Evolutionary conservation across 192 early-diverging fungal genomes (phyloP), one percentile per base, ranked within the genome.

Genomic region (Glomus cerebriforme): DNA sequence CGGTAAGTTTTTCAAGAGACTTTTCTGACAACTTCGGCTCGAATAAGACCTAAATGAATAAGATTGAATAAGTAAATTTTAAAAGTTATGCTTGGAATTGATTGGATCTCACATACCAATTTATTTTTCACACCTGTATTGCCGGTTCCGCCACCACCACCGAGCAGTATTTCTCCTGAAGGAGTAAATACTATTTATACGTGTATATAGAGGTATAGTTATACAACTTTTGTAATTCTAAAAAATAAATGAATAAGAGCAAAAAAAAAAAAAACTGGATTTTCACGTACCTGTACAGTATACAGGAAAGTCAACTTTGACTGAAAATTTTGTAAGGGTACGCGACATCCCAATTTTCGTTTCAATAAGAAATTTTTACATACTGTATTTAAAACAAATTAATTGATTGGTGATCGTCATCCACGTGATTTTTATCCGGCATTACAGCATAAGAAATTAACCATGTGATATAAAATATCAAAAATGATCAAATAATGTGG

Each of bases 51-150:
- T 34, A 39, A 76, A 34, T 26, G 17, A 27, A 65, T 9, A 69
- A 54, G 0, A 6, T 66, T 13, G 6, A 78, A 66, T 43, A 60
- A 19, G n/a, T 32, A 45, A 26, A n/a, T 72, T 69, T 63, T 66
- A 24, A 19, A 31, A 9, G 31, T 17, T 19, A 59, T 31, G 8
- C 74, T 37, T 24, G 64, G 35, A 13, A 59, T 60, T 35, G 27
- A 82, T 45, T 35, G 8, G 32, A 35, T 37, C 29, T 77, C 68
- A 59, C 87, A 81, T 90, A 95, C 94, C 79, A 97, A 83, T 73
- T 93, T 94, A 83, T 98, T 98, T 73, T 93, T 93, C 31, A 98
- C 92, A 24, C 96, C 96, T 0, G 92, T 90, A 26, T 88, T 86
- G 17, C 90, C 89, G 9, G 91, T 76, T 1, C 96, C 96, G 26